Conservation (phyloP, 2,329 filamentous ascomycete genomes). For the Setomelanomma holmii region DNA sequence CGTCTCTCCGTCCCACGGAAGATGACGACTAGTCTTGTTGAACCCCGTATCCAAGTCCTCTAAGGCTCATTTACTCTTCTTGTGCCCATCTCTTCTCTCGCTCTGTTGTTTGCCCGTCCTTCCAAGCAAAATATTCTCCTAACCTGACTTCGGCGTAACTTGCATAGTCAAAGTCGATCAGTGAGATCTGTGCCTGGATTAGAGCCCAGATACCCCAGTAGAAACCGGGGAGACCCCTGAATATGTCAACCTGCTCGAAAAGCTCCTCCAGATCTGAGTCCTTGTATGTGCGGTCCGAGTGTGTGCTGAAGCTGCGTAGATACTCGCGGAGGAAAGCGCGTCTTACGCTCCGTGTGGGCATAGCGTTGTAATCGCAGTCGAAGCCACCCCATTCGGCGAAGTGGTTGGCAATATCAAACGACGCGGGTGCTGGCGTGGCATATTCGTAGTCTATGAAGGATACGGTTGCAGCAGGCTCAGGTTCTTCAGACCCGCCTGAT, state of each 20-base stretch:
- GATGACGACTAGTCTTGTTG: neutral
- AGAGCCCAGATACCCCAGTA: conserved; percentile 93
- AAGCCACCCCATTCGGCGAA: conserved; percentile 99
- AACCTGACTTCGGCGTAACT: conserved; percentile 85
- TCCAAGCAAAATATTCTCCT: conserved; percentile 93
- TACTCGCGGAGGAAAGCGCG: conserved; percentile 85
- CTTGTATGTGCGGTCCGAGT: conserved; percentile 44
- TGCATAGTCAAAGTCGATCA: conserved; percentile 97
- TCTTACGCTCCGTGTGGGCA: conserved; percentile 80
- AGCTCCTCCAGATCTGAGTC: conserved; percentile 73
- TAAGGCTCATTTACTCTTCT: conserved; percentile 42
- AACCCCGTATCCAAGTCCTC: neutral
- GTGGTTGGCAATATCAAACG: conserved; percentile 97
- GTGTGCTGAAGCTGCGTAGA: conserved; percentile 70
- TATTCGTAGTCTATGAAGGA: conserved; percentile 98
- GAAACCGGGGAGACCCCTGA: conserved; percentile 88
- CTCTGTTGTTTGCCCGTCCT: conserved; percentile 72
- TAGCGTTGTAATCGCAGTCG: conserved; percentile 85
- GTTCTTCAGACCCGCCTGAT: conserved; percentile 39
- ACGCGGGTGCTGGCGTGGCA: conserved; percentile 88
- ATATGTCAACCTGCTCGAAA: conserved; percentile 82
- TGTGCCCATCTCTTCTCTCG: conserved; percentile 83
- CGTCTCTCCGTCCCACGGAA: neutral
- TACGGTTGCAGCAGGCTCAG: conserved; percentile 39
- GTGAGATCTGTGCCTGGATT: conserved; percentile 91